phyloP scores from a whole-genome alignment of 371 early-diverging fungal species.

The Enterocytospora artemiae region DNA sequence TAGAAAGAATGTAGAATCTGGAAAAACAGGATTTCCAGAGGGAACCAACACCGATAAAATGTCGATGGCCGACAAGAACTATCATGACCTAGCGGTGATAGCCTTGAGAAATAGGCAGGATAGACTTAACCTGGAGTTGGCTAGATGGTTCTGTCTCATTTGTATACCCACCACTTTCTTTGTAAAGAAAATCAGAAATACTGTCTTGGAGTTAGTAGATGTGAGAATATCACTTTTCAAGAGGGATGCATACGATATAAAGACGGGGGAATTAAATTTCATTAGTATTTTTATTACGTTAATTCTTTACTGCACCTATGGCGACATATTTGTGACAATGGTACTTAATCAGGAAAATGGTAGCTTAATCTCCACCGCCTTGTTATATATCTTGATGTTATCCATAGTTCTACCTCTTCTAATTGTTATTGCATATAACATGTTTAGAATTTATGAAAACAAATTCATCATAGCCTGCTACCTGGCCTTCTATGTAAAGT shows the following conservation, averaged over 20 bases:
- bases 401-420: slow-evolving; percentile 2
- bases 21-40: slow-evolving; percentile 17
- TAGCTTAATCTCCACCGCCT: not conserved
- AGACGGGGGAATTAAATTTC: not conserved
- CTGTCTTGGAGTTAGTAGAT: too few relatives aligned
- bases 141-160: too few relatives aligned
- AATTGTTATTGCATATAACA: slow-evolving; percentile 10
- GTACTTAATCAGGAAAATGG: not conserved
- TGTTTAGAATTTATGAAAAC: slow-evolving; percentile 33
- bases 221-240: too few relatives aligned
- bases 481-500: slow-evolving; percentile 37
- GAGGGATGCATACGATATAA: too few relatives aligned
- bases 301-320: slow-evolving; percentile 7
- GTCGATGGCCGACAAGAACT: slow-evolving; percentile 10
- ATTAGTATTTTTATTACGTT: slow-evolving; percentile 21
- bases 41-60: slow-evolving; percentile 17
- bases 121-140: too few relatives aligned
- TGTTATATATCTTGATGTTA: not conserved
- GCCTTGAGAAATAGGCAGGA: too few relatives aligned
- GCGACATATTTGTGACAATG: not conserved
- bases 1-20: slow-evolving; percentile 10
- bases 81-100: too few relatives aligned
- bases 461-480: slow-evolving; percentile 50
- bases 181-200: too few relatives aligned
- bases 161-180: too few relatives aligned